A percentile compares a stretch with the other conserved stretches of the same genome.
Evolutionary conservation across 495 filamentous ascomycete genomes (phyloP).

Genomic region (Hypoxylon trugodes): DNA sequence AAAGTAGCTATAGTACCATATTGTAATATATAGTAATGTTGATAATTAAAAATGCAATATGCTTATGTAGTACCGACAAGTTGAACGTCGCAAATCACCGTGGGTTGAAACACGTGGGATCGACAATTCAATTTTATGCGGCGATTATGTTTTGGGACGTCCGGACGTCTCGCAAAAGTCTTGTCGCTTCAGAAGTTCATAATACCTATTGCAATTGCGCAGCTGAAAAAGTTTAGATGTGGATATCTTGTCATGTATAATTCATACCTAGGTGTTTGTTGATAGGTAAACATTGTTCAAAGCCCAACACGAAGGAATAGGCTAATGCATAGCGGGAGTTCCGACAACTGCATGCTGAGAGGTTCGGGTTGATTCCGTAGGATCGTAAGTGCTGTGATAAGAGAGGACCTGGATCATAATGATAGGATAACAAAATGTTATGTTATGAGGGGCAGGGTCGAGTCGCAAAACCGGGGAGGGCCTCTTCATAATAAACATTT

Average conservation of each 20-base stretch:
- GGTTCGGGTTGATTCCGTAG: neutral
- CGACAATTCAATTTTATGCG: conserved; percentile 34
- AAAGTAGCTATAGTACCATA: neutral
- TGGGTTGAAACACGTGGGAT: conserved; percentile 43
- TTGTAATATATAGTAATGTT: neutral
- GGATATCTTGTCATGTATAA: no score
- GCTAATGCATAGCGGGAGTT: no score
- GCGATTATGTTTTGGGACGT: conserved; percentile 20
- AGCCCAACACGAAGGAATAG: no score
- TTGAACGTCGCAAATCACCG: conserved; percentile 12
- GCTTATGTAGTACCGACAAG: conserved; percentile 4
- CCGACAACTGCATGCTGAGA: no score
- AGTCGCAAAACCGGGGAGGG: conserved; percentile 21
- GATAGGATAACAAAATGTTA: conserved; percentile 2
- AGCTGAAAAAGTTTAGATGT: neutral
- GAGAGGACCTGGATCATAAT: neutral
- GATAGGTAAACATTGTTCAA: no score
- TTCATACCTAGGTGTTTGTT: no score
- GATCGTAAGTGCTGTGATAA: neutral
- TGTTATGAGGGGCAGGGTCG: conserved; percentile 12
- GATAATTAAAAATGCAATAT: conserved; percentile 2
- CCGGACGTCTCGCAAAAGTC: conserved; percentile 19
- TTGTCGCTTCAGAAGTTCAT: conserved; percentile 1
- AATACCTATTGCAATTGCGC: neutral
- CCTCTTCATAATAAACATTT: conserved; percentile 32